A percentile compares a stretch with the other conserved stretches of the same genome.
phyloP scores from a whole-genome alignment of 2,329 filamentous ascomycete species.

The Golovinomyces cichoracearum region DNA sequence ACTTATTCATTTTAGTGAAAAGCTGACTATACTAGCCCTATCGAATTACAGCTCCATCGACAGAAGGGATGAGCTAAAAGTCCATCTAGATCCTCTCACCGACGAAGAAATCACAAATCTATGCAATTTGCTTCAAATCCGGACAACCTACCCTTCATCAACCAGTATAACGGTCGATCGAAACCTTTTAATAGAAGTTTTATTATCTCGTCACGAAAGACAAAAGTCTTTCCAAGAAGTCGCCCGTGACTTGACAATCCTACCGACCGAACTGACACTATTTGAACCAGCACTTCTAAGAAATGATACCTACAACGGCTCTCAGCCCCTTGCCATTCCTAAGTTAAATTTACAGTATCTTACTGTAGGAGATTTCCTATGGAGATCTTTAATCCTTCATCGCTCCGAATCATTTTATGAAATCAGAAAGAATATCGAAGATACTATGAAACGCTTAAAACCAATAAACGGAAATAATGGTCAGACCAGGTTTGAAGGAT shows the following conservation, averaged over 20 bases:
- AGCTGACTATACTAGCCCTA: slow-evolving; percentile 69
- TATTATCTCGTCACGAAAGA: slow-evolving; percentile 51
- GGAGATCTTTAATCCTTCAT: slow-evolving; percentile 73
- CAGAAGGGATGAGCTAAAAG: slow-evolving; percentile 49
- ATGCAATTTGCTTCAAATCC: slow-evolving; percentile 44
- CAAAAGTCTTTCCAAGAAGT: slow-evolving; percentile 60
- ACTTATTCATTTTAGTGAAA: slow-evolving; percentile 63
- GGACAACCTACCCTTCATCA: slow-evolving; percentile 55
- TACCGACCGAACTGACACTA: slow-evolving; percentile 62
- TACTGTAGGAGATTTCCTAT: slow-evolving; percentile 86
- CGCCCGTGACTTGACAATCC: slow-evolving; percentile 39
- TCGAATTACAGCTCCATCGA: slow-evolving; percentile 82
- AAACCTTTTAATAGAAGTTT: slow-evolving; percentile 39
- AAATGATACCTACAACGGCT: slow-evolving; percentile 70
- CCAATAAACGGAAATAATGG: slow-evolving; percentile 39
- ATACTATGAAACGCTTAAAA: slow-evolving; percentile 51
- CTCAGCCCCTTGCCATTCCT: slow-evolving; percentile 63
- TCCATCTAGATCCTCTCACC: slow-evolving; percentile 44
- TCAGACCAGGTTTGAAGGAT: slow-evolving; percentile 52
- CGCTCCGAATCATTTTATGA: slow-evolving; percentile 81
- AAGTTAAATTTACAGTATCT: slow-evolving; percentile 92
- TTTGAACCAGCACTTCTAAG: slow-evolving; percentile 57
- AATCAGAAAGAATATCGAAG: slow-evolving; percentile 73
- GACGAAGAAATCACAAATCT: slow-evolving; percentile 51
- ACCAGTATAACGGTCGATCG: slow-evolving; percentile 38